phyloP scores from a whole-genome alignment of 169 alveolate genomes.

The Plasmodium chabaudi region DNA sequence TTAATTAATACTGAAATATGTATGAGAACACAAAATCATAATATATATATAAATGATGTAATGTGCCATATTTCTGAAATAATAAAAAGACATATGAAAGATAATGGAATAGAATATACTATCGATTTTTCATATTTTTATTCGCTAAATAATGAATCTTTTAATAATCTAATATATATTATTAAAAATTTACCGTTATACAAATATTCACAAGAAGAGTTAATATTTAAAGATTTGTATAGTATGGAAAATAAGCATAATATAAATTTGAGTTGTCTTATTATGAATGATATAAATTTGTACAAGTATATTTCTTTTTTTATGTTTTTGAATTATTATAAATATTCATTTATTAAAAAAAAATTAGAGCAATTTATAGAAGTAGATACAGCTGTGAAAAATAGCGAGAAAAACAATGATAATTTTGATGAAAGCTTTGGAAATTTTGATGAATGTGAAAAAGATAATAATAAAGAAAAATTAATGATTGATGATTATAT shows the following conservation, averaged over 20 bases:
- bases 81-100: slow-evolving; percentile 49
- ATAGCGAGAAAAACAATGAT: neutral
- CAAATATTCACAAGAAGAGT: slow-evolving; percentile 56
- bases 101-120: slow-evolving; percentile 27
- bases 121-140: slow-evolving; percentile 13
- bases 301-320: slow-evolving; percentile 55
- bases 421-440: neutral
- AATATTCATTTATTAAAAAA: slow-evolving; percentile 28
- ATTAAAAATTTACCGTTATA: slow-evolving; percentile 65
- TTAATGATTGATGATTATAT: slow-evolving; percentile 36
- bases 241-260: slow-evolving; percentile 50
- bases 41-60: slow-evolving; percentile 20
- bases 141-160: slow-evolving; percentile 34
- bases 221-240: slow-evolving; percentile 60
- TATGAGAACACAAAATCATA: slow-evolving; percentile 47
- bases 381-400: neutral
- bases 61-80: slow-evolving; percentile 34
- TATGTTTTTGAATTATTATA: slow-evolving; percentile 68
- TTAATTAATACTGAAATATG: slow-evolving; percentile 40
- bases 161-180: slow-evolving; percentile 51
- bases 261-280: slow-evolving; percentile 45
- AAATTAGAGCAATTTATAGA: slow-evolving; percentile 15
- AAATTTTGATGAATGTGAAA: neutral
- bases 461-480: slow-evolving; percentile 9
- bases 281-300: slow-evolving; percentile 63